phyloP scores from a whole-genome alignment of 768 basidiomycete genomes.

The Ramaria rubella region DNA sequence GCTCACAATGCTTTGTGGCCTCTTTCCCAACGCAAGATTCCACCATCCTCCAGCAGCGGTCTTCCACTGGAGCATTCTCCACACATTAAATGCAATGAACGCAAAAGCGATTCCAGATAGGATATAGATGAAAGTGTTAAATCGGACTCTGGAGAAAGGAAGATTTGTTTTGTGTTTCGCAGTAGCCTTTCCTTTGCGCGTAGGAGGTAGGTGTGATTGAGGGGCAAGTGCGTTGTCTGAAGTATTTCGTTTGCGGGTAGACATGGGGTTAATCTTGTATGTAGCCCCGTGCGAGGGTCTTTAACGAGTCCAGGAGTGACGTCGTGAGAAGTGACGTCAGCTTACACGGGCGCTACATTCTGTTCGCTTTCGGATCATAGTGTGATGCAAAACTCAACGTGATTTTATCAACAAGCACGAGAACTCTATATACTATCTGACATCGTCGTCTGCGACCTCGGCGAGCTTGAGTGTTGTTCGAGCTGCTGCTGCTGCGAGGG shows the following conservation, averaged over 20 bases:
- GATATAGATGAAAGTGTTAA: constrained; percentile 44
- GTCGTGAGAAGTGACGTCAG: background rate
- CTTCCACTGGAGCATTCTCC: constrained; percentile 42
- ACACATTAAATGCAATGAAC: constrained; percentile 45
- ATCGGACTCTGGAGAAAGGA: constrained; percentile 40
- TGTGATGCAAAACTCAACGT: too few species aligned
- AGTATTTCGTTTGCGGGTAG: background rate
- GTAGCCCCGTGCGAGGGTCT: background rate
- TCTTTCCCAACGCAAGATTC: constrained; percentile 40
- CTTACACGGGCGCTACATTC: too few species aligned
- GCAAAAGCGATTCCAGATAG: constrained; percentile 37
- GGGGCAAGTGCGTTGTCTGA: background rate
- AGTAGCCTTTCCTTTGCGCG: constrained; percentile 23
- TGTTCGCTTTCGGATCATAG: too few species aligned
- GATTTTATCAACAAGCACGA: too few species aligned
- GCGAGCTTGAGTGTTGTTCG: too few species aligned
- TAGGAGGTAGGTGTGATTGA: constrained; percentile 21
- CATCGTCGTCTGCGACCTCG: too few species aligned
- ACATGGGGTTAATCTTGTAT: background rate
- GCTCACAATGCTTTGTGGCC: constrained; percentile 22
- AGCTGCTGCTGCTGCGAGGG: too few species aligned
- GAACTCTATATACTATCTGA: too few species aligned
- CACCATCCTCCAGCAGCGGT: constrained; percentile 56
- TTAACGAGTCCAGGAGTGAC: background rate
- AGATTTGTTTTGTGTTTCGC: constrained; percentile 26